These are phyloP conservation scores for Lactarius hatsudake DNA, from an alignment of 768 basidiomycete genomes.

Conservation along the genomic window DNA sequence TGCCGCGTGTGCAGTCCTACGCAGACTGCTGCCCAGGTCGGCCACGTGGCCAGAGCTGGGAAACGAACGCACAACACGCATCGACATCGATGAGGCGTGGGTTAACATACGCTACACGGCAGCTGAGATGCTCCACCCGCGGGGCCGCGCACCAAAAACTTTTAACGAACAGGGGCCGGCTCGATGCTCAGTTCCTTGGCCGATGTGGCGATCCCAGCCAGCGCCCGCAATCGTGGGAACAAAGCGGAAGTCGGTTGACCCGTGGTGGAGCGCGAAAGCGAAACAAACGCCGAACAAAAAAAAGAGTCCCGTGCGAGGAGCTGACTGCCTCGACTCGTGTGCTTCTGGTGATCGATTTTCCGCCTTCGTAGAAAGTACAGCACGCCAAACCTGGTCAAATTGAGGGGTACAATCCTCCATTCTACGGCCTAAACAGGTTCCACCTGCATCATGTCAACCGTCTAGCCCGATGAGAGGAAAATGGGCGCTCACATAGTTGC, in stretches of 20 bases:
- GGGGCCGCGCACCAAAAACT: not conserved
- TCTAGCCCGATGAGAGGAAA: conserved; percentile 21
- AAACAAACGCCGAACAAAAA: conserved; percentile 16
- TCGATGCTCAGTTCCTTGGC: conserved; percentile 1
- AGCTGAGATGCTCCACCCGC: not conserved
- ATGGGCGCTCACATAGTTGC: conserved; percentile 70
- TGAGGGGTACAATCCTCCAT: conserved; percentile 20
- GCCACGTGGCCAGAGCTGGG: conserved; percentile 12
- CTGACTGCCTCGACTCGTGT: conserved; percentile 2
- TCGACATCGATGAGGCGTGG: conserved; percentile 1
- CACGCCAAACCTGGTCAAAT: conserved; percentile 34
- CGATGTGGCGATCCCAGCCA: not conserved
- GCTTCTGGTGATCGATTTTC: conserved; percentile 9
- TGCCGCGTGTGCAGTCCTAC: not conserved
- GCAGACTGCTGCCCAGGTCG: not conserved
- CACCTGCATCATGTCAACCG: conserved; percentile 40
- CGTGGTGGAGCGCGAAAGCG: not conserved
- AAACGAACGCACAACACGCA: conserved; percentile 12
- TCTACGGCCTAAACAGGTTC: conserved; percentile 36
- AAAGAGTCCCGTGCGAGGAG: not conserved
- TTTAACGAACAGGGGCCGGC: not conserved
- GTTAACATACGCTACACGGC: not conserved
- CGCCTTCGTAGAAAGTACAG: conserved; percentile 2
- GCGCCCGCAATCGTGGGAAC: not conserved
- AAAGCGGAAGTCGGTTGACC: conserved; percentile 3